Base-by-base conservation (phyloP, 1,284 basidiomycete species). In the Sanghuangporus baumii region DNA sequence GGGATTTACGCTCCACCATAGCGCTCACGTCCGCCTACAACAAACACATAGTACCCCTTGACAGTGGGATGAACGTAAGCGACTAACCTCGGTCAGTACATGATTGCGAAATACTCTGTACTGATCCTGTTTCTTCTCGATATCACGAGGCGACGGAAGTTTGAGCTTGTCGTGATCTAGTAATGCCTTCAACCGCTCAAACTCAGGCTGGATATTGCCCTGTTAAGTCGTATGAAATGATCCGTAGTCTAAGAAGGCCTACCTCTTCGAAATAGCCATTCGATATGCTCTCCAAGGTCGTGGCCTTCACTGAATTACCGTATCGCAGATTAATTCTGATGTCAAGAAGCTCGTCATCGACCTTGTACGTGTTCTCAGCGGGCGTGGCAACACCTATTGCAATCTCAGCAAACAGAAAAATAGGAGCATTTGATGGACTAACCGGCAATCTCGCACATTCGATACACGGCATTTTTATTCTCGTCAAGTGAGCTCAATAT, bases 271-370 rank as follows among this genome's bases (percentile, higher is more conserved):
- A 85, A 3, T 75, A 67, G 1, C 81, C 74, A 71, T 96, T 94
- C 3, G 93, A 95, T 2, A 94, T 84, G 67, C 87, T 89, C 69
- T 93, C 90, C 83, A 96, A 92, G 2, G 76, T 71, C 69, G 88
- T 93, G 0, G 74, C 64, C 60, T 79, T 81, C 3, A 78, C 70
- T 0, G 84, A 81, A 55, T 81, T 82, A 9, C 91, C 93, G 68
- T 93, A 88, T 66, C 83, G 83, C 50, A 94, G 81, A 60, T 89
- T 80, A 7, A 95, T 76, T 0, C 78, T 76, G 66, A 88, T 80
- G 65, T 89, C 83, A 57, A 87, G 80, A 20, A 73, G 78, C 61
- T 83, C 80, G 43, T 82, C 78, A 65, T 94, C 88, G 59, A 97
- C 75, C 64, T 86, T 85, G 76, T 97, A 97, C 2, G 86, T 81